A percentile compares a stretch with the other conserved stretches of the same genome.
Evolutionary conservation across 768 basidiomycete genomes (phyloP).

Genomic region (Clitopilus hobsonii): DNA sequence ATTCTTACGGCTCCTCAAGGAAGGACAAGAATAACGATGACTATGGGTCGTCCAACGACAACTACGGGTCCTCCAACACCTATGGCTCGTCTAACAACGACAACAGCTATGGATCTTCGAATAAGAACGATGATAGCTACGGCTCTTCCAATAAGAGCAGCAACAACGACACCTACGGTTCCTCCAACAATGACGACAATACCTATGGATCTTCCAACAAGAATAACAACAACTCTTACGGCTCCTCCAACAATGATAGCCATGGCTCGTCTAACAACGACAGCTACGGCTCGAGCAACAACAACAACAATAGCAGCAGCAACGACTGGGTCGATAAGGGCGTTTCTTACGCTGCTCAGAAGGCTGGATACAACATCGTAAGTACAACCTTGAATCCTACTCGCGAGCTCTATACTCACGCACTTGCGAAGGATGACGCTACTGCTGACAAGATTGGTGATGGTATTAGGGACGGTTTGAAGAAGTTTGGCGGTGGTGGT

Average conservation of each 20-base stretch:
- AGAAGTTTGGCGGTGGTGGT: constrained; percentile 30
- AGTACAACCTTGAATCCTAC: constrained; percentile 12
- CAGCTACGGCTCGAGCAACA: not conserved
- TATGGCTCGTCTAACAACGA: constrained; percentile 18
- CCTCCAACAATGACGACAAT: constrained; percentile 16
- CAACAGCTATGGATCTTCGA: constrained; percentile 22
- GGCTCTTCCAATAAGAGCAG: constrained; percentile 6
- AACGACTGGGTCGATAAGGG: constrained; percentile 33
- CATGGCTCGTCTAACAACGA: constrained; percentile 10
- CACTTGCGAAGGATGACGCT: constrained; percentile 22
- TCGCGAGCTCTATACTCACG: not conserved
- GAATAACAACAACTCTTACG: constrained; percentile 15
- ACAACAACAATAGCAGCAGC: constrained; percentile 10
- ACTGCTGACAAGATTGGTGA: constrained; percentile 34
- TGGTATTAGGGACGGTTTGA: constrained; percentile 28
- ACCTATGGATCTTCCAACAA: constrained; percentile 17
- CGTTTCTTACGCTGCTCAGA: constrained; percentile 29
- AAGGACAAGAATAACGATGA: constrained; percentile 10
- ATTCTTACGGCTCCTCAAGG: constrained; percentile 18
- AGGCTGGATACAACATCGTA: constrained; percentile 42
- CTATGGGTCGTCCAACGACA: constrained; percentile 7
- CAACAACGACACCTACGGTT: constrained; percentile 19
- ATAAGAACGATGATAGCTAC: constrained; percentile 11
- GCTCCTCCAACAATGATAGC: constrained; percentile 10
- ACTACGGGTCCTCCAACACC: constrained; percentile 14